A percentile compares a stretch with the other conserved stretches of the same genome.
phyloP scores from a whole-genome alignment of 805 yeast species.

The Middelhovenomyces tepae region DNA sequence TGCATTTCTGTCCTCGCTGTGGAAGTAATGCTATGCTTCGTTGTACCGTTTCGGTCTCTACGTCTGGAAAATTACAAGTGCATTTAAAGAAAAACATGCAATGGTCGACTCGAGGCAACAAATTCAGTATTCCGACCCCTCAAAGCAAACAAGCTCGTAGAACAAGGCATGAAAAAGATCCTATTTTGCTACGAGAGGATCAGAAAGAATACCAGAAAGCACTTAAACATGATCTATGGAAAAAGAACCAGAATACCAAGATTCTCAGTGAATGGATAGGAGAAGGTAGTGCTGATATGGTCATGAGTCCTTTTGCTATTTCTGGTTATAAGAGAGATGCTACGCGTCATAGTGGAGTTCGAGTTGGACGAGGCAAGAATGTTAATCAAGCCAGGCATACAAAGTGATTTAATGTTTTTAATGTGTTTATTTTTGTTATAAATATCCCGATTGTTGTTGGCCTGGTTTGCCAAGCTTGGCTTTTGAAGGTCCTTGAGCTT shows the following conservation, averaged over 20 bases:
- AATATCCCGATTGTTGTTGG: too few relatives aligned
- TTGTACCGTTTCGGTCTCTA: slow-evolving; percentile 80
- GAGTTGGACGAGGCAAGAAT: slow-evolving; percentile 76
- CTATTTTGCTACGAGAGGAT: slow-evolving; percentile 80
- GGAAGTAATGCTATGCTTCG: slow-evolving; percentile 88
- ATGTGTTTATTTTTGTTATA: too few relatives aligned
- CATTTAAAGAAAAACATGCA: slow-evolving; percentile 86
- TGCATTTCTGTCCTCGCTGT: slow-evolving; percentile 90
- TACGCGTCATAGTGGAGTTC: slow-evolving; percentile 50
- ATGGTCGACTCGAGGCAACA: slow-evolving; percentile 86
- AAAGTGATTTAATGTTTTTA: too few relatives aligned
- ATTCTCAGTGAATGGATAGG: slow-evolving; percentile 83
- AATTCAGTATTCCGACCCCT: slow-evolving; percentile 79
- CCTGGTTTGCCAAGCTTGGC: too few relatives aligned
- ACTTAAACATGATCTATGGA: slow-evolving; percentile 81
- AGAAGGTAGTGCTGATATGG: slow-evolving; percentile 75
- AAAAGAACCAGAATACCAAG: slow-evolving; percentile 76
- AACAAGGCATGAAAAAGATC: slow-evolving; percentile 72
- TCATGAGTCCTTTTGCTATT: slow-evolving; percentile 77
- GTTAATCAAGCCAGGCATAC: slow-evolving; percentile 67
- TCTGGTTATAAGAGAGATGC: slow-evolving; percentile 44
- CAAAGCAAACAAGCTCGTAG: slow-evolving; percentile 68
- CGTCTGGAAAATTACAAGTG: slow-evolving; percentile 75
- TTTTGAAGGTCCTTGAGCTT: too few relatives aligned
- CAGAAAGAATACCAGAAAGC: slow-evolving; percentile 90